Conservation (phyloP, 2,329 filamentous ascomycete species). For the Lachnellula cervina region DNA sequence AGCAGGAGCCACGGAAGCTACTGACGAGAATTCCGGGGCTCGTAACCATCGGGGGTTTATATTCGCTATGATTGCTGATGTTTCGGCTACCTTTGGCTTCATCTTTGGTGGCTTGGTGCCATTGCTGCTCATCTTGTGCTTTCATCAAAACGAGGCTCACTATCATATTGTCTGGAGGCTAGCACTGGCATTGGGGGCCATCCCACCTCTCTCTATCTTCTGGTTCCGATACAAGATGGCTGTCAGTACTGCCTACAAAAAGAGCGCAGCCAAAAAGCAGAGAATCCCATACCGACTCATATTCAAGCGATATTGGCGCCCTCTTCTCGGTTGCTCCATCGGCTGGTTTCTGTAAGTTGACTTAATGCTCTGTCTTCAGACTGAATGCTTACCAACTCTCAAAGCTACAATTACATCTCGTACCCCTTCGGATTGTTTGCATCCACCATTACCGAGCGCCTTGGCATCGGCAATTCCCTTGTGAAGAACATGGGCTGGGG, state of each 20-base stretch:
- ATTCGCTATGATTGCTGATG: constrained; percentile 49
- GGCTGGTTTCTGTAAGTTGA: constrained; percentile 43
- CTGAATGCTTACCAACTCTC: not conserved
- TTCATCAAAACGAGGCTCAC: constrained; percentile 38
- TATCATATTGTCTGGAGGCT: constrained; percentile 44
- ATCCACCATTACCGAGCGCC: constrained; percentile 44
- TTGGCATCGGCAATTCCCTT: constrained; percentile 37
- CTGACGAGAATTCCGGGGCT: constrained; percentile 42
- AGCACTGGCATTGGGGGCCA: constrained; percentile 44
- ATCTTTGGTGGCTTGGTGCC: constrained; percentile 46
- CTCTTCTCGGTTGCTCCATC: constrained; percentile 42
- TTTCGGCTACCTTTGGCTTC: constrained; percentile 47
- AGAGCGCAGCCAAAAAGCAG: constrained; percentile 42
- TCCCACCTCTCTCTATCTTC: constrained; percentile 47
- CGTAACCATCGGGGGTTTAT: constrained; percentile 48
- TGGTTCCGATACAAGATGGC: constrained; percentile 49
- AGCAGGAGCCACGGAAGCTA: constrained; percentile 47
- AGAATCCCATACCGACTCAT: constrained; percentile 43
- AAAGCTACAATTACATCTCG: constrained; percentile 47
- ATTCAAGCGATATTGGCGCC: constrained; percentile 45
- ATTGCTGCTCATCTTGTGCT: constrained; percentile 46
- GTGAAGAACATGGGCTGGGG: constrained; percentile 43
- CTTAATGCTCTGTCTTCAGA: no score
- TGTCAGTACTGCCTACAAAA: constrained; percentile 45
- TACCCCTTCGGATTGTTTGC: constrained; percentile 52